These are phyloP conservation scores for Prunella vulgaris DNA, from an alignment of 257 asterid species.

Conservation along the genomic window DNA sequence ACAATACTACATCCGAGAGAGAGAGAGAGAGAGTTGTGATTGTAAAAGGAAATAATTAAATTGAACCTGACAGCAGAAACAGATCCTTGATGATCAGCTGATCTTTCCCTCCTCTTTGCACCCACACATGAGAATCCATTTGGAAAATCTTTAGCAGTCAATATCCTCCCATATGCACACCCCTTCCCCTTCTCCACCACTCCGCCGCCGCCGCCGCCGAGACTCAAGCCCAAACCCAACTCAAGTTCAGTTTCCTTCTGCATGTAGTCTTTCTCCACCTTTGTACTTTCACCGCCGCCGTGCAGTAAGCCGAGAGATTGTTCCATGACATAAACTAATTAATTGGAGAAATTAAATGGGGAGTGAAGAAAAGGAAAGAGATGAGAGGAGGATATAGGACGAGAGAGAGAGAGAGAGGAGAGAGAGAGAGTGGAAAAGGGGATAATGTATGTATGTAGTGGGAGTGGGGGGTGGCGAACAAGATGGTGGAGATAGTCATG, in stretches of 20 bases:
- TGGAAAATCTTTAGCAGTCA: slow-evolving; percentile 82
- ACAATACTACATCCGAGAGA: not conserved
- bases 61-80: slow-evolving; percentile 42
- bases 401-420: not conserved
- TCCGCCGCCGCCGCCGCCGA: slow-evolving; percentile 28
- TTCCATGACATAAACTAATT: slow-evolving; percentile 42
- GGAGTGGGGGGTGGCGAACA: slow-evolving; percentile 25
- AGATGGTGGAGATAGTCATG: slow-evolving; percentile 61
- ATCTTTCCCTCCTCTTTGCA: slow-evolving; percentile 47
- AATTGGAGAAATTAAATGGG: not conserved
- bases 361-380: not conserved
- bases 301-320: slow-evolving; percentile 37
- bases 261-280: slow-evolving; percentile 13
- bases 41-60: too few relatives aligned
- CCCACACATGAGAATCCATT: slow-evolving; percentile 42
- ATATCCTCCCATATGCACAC: slow-evolving; percentile 52
- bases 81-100: slow-evolving; percentile 38
- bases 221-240: slow-evolving; percentile 65
- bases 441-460: slow-evolving; percentile 22
- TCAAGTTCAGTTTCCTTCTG: slow-evolving; percentile 51
- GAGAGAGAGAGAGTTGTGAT: not conserved
- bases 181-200: slow-evolving; percentile 27
- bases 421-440: too few relatives aligned
- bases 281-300: slow-evolving; percentile 13
- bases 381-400: not conserved